Evolutionary conservation across 225 moss, liverwort and hornwort species (phyloP).

Genomic region (Climacium dendroides): DNA sequence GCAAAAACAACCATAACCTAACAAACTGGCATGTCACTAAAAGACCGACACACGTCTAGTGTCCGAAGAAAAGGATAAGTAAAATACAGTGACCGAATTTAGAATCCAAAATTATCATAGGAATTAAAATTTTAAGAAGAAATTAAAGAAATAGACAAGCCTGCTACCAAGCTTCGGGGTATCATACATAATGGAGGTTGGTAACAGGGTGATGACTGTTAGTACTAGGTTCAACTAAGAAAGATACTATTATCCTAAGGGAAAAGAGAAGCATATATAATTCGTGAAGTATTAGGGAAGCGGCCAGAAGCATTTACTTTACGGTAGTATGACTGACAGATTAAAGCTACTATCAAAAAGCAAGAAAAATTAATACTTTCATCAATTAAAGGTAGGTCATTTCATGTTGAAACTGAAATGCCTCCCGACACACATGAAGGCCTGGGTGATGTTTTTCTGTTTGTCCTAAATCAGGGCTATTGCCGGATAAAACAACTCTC

Average conservation of each 20-base stretch:
- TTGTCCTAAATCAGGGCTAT: conserved; percentile 3
- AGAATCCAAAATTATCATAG: neutral
- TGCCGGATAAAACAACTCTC: conserved; percentile 4
- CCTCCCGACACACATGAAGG: conserved; percentile 5
- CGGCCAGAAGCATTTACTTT: neutral
- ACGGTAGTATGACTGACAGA: neutral
- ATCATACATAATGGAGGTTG: neutral
- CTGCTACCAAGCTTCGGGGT: neutral
- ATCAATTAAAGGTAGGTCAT: neutral
- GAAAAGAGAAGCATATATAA: neutral
- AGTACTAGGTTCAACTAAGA: neutral
- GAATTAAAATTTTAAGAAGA: neutral
- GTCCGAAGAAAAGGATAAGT: neutral
- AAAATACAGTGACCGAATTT: neutral
- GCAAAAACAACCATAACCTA: neutral
- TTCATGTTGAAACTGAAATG: conserved; percentile 12
- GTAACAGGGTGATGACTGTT: neutral
- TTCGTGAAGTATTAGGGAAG: neutral
- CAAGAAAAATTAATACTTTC: neutral
- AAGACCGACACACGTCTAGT: neutral
- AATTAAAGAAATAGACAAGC: neutral
- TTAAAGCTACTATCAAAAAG: neutral
- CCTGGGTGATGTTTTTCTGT: neutral
- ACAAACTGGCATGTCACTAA: neutral
- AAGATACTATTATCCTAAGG: neutral